Evolutionary conservation across 305 asterid species (phyloP).

Genomic region (Caryopteris hybrid): DNA sequence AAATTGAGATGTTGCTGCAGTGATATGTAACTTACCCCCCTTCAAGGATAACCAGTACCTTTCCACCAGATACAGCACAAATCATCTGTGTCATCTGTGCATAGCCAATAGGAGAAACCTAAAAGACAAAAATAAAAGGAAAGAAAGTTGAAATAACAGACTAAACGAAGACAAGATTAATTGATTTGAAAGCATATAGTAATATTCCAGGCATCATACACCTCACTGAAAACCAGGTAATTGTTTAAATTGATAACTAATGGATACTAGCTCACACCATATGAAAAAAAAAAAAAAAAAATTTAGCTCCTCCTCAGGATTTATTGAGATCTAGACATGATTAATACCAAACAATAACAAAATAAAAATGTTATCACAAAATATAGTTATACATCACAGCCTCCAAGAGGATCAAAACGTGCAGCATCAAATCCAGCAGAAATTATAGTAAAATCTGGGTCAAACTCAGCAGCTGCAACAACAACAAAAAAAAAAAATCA

Average conservation of each 20-base stretch:
- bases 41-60: constrained; percentile 91
- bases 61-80: constrained; percentile 70
- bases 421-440: constrained; percentile 99
- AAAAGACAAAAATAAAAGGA: constrained; percentile 21
- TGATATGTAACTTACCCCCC: constrained; percentile 74
- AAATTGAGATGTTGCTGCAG: constrained; percentile 8
- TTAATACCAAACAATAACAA: constrained; percentile 1
- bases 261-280: constrained; percentile 1
- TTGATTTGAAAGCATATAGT: not conserved
- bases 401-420: constrained; percentile 96
- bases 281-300: not conserved
- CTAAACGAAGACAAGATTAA: constrained; percentile 2
- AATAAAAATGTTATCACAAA: not conserved
- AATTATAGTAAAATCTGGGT: constrained; percentile 88
- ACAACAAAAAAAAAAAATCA: constrained; percentile 15
- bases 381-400: constrained; percentile 77
- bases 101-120: constrained; percentile 92
- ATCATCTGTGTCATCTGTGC: constrained; percentile 91
- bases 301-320: constrained; percentile 7
- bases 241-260: constrained; percentile 1
- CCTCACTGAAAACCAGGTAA: not conserved
- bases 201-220: constrained; percentile 5
- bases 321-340: not conserved
- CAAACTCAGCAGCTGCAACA: constrained; percentile 78
- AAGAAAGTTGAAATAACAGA: constrained; percentile 2